Evolutionary conservation across 352 stramenopile genomes (phyloP), one percentile per base, ranked within the genome.

Genomic region (Phytopythium mirpurense): DNA sequence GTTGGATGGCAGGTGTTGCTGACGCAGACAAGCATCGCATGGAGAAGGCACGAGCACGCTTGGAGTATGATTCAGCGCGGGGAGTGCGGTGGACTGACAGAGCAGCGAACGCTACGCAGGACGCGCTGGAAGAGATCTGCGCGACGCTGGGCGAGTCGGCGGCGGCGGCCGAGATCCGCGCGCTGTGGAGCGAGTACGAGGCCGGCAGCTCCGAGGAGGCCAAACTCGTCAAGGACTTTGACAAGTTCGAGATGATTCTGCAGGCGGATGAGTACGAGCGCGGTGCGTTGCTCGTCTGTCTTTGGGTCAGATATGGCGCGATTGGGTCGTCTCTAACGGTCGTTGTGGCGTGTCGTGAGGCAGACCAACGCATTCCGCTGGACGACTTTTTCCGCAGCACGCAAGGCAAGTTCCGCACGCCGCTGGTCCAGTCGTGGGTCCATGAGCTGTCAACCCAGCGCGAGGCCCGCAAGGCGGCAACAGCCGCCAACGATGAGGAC

Each of bases 191-290:
- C 29, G 88, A 97, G 49, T 97, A 97, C 67, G 88, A 97, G 63
- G 68, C 86, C 32, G 83, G 85, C 29, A 61, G 53, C 19, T 89
- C 80, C 0, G 69, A 88, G 44, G 88, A 96, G 59, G 85, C 92
- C 18, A 83, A 85, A 56, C 78, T 96, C 34, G 85, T 98, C 54
- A 97, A 97, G 73, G 92, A 98, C 63, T 94, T 98, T 68, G 92
- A 98, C 65, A 97, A 97, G 66, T 93, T 98, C 53, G 92, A 98
- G 66, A 98, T 98, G 90, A 96, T 97, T 42, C 63, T 98, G 47
- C 92, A 98, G 61, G 92, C 92, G 11, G 74, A 96, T 48, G 87
- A 97, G 46, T 98, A 98, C 64, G 92, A 98, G 54, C 68, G 68
- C 32, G 87, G 81, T 93, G 79, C 19, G 66, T 16, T 40, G 5